phyloP scores from a whole-genome alignment of 257 asterid species.

The Capsicum chinense region DNA sequence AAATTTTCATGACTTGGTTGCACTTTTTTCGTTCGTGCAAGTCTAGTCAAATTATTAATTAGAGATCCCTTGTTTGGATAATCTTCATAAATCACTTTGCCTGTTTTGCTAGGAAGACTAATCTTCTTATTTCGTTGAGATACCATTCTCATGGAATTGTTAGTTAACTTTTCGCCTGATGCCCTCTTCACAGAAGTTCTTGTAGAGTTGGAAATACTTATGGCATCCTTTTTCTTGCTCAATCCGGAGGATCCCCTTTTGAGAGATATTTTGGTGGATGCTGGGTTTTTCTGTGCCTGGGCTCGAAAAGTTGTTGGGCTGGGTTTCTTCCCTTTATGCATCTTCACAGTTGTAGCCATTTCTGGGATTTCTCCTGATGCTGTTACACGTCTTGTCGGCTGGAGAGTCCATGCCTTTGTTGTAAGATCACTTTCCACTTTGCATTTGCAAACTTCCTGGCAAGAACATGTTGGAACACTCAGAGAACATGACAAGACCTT shows the following conservation, averaged over 20 bases:
- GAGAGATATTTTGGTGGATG: not conserved
- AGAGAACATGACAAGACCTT: slow-evolving; percentile 36
- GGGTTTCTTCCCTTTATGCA: slow-evolving; percentile 24
- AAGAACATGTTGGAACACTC: slow-evolving; percentile 40
- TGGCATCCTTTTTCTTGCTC: slow-evolving; percentile 15
- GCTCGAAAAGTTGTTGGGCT: not conserved
- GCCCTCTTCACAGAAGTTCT: slow-evolving; percentile 22
- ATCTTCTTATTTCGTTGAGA: not conserved
- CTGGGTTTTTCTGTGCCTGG: slow-evolving; percentile 9
- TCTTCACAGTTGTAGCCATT: slow-evolving; percentile 22
- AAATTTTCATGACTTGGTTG: slow-evolving; percentile 34
- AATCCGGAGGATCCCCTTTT: not conserved
- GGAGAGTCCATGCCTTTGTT: slow-evolving; percentile 14
- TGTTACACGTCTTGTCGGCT: not conserved
- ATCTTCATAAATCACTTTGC: slow-evolving; percentile 4
- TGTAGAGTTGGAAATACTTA: not conserved
- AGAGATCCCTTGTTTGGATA: slow-evolving; percentile 20
- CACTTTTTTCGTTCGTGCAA: slow-evolving; percentile 17
- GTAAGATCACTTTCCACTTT: not conserved
- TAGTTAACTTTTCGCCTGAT: slow-evolving; percentile 17
- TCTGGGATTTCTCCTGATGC: slow-evolving; percentile 3
- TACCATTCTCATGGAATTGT: not conserved
- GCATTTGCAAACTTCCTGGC: slow-evolving; percentile 33
- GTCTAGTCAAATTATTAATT: slow-evolving; percentile 29
- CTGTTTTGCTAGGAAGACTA: not conserved